Base-by-base conservation (phyloP, 1,139 yeast species). In the Protomyces inouyei region DNA sequence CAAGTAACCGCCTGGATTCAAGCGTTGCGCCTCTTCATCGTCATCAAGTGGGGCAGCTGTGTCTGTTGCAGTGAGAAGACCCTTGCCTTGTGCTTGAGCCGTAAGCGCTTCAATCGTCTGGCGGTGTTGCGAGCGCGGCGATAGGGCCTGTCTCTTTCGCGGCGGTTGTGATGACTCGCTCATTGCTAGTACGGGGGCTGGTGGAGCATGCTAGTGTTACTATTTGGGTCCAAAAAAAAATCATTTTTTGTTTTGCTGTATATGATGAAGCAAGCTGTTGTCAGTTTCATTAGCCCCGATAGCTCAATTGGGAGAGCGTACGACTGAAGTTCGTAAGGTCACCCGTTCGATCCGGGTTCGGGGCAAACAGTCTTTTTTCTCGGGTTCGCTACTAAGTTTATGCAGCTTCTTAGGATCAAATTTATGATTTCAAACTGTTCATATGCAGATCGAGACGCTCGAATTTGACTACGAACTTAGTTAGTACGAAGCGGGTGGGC, bases 291-390 rank as follows among this genome's bases (percentile, higher is more conserved):
- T 1, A 21, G 63, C 63, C 63, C 53, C 52, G 43, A 40, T 59
- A 59, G 63, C 63, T 59, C 63, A 59, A 52, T 55, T 59, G 63
- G 63, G 63, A 59, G 63, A 59, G 63, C 63, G 63, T 59, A 59
- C 63, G 63, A 59, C 63, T 59, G 63, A 59, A 59, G 63, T 59
- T 59, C 63, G 63, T 59, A 59, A 59, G 63, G 63, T 59, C 53
- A 52, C 63, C 63, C 54, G 63, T 59, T 59, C 63, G 63, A 59
- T 59, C 63, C 63, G 54, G 63, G 63, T 52, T 40, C 43, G 52
- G 53, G 63, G 63, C 63, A 59, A 5, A 28, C 1, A 28, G 8
- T 28, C 3, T 28, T 28, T 18, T 18, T 18, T 18, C 18, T 18
- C 18, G 18, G 18, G 18, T 18, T 18, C 1, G 18, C 18, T 18